These are phyloP conservation scores for Backusella morwellensis DNA, from an alignment of 192 early-diverging fungal genomes.

Conservation along the genomic window DNA sequence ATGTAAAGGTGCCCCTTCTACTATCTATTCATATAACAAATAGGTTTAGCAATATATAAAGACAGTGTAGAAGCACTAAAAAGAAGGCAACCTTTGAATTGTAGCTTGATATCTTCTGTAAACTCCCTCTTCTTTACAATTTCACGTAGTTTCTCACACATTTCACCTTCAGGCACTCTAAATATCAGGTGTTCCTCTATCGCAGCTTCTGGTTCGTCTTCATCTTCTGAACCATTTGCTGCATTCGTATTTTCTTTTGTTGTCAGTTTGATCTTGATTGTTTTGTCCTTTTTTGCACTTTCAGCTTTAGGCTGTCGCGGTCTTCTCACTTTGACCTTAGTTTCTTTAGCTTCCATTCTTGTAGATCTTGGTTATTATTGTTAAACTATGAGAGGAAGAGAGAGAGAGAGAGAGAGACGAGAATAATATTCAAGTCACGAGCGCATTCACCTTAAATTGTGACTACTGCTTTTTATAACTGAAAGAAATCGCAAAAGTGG, in stretches of 20 bases:
- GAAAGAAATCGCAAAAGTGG: too few species aligned
- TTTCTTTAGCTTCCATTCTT: constrained; percentile 11
- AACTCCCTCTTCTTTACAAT: constrained; percentile 47
- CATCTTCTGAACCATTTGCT: constrained; percentile 41
- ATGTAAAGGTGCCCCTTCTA: constrained; percentile 57
- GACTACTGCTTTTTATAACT: too few species aligned
- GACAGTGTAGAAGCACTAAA: neutral
- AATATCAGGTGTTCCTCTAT: constrained; percentile 85
- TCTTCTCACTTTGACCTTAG: constrained; percentile 17
- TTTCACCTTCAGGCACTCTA: constrained; percentile 56
- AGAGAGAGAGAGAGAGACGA: too few species aligned
- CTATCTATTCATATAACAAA: constrained; percentile 40
- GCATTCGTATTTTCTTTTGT: constrained; percentile 1
- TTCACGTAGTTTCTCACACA: constrained; percentile 50
- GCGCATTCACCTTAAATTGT: too few species aligned
- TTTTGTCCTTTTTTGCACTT: constrained; percentile 9
- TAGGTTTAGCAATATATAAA: neutral
- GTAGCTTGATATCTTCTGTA: constrained; percentile 33
- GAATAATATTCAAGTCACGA: too few species aligned
- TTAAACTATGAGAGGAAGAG: too few species aligned
- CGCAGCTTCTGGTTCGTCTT: constrained; percentile 65
- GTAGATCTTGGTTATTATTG: too few species aligned
- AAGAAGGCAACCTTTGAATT: constrained; percentile 33
- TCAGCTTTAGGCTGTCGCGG: constrained; percentile 12
- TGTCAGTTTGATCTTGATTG: constrained; percentile 35